These are phyloP conservation scores for Hypoxylon sp. DNA, from an alignment of 2,329 filamentous ascomycete species.

Conservation along the genomic window DNA sequence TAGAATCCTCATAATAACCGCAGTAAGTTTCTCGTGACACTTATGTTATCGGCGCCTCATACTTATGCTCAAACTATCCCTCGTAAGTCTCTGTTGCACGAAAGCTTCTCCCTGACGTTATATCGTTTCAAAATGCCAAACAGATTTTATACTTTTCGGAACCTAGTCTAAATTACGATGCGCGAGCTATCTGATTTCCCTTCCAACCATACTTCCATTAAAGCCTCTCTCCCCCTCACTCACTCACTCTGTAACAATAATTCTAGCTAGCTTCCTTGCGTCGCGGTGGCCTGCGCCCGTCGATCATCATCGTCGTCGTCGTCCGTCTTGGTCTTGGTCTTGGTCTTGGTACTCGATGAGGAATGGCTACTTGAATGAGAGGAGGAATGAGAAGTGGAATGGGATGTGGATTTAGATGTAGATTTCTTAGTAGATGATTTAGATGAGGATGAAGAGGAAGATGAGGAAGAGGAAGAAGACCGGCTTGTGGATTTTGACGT, in stretches of 20 bases:
- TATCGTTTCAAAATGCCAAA: conserved; percentile 5
- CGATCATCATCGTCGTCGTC: conserved; percentile 13
- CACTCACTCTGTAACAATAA: conserved; percentile 12
- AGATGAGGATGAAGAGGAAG: conserved; percentile 27
- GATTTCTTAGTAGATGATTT: conserved; percentile 6
- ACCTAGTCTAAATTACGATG: conserved; percentile 8
- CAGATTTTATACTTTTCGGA: conserved; percentile 2
- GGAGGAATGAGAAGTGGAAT: conserved; percentile 33
- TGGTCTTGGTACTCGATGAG: conserved; percentile 31
- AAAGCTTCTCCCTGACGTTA: neutral
- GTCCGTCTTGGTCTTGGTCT: conserved; percentile 6
- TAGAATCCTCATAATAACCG: neutral
- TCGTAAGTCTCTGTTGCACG: neutral
- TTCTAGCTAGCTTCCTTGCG: conserved; percentile 22
- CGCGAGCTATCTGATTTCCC: conserved; percentile 3
- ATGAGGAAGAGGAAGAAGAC: conserved; percentile 28
- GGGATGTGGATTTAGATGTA: conserved; percentile 23
- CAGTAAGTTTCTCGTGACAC: neutral
- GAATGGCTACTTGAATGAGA: conserved; percentile 18
- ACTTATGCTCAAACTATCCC: neutral
- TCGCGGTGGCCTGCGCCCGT: conserved; percentile 34
- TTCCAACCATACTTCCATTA: conserved; percentile 3
- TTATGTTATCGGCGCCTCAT: neutral
- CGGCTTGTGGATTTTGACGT: conserved; percentile 36
- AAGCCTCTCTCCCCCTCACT: neutral